Percentiles rank a stretch among this genome's conserved stretches.
Conservation (phyloP, 768 basidiomycete species). For the Calvatia gigantea region DNA sequence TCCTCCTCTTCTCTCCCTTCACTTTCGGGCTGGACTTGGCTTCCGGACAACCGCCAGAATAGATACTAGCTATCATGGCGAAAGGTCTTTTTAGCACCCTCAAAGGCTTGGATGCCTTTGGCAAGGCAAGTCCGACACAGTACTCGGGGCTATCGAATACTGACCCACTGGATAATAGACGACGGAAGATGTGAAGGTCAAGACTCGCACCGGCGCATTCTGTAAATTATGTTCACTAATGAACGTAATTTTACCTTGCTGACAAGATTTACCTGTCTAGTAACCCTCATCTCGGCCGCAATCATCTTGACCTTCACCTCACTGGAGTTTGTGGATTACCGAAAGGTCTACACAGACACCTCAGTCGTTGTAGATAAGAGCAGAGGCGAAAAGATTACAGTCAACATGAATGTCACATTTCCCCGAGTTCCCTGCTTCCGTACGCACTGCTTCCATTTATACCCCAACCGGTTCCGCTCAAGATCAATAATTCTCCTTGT, state of each 20-base stretch:
- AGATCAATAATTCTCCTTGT: not conserved
- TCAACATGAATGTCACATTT: slow-evolving; percentile 90
- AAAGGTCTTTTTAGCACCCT: slow-evolving; percentile 74
- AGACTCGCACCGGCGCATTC: slow-evolving; percentile 90
- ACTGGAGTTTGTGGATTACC: slow-evolving; percentile 96
- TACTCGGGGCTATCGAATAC: not conserved
- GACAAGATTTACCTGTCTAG: slow-evolving; percentile 34
- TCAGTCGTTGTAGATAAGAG: slow-evolving; percentile 94
- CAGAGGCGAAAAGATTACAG: slow-evolving; percentile 90
- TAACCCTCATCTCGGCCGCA: slow-evolving; percentile 87
- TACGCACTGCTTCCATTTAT: slow-evolving; percentile 40
- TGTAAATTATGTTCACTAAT: slow-evolving; percentile 44
- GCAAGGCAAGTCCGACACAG: slow-evolving; percentile 65
- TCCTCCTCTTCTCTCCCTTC: slow-evolving; percentile 19
- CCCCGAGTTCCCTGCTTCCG: slow-evolving; percentile 97
- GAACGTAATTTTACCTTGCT: not conserved
- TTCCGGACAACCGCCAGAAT: slow-evolving; percentile 21
- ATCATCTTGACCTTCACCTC: slow-evolving; percentile 90
- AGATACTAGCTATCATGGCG: slow-evolving; percentile 53
- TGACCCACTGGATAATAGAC: slow-evolving; percentile 53
- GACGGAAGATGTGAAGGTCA: slow-evolving; percentile 98
- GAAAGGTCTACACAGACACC: slow-evolving; percentile 81
- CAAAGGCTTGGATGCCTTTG: slow-evolving; percentile 97
- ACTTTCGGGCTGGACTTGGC: slow-evolving; percentile 20
- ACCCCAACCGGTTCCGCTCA: not conserved